Evolutionary conservation across 257 asterid genomes (phyloP), one percentile per base, ranked within the genome.

Genomic region (Jasminum sambac): DNA sequence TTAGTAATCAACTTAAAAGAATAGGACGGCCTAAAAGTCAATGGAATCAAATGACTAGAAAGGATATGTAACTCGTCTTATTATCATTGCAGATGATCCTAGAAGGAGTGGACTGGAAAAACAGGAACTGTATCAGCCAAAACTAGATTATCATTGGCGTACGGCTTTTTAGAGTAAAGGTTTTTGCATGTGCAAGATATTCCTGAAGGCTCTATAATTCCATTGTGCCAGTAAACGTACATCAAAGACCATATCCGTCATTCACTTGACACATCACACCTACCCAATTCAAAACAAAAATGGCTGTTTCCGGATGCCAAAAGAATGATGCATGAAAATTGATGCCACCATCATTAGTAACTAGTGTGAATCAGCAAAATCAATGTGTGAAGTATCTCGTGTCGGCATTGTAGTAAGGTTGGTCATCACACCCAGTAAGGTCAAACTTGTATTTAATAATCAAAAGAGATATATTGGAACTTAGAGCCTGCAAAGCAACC

Each of bases 361-460:
- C 30, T 42, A 61, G 46, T 61, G 52, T 14, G 62, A 19, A 60
- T 43, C 68, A 71, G 24, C 38, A 72, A 68, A 12, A 38, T 46
- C 48, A 23, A 61, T 24, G n/a, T 36, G 23, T 36, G 5, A 46
- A 9, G 36, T 63, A 50, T 64, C n/a, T 37, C 30, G n/a, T 17
- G 10, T 69, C 65, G 26, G 65, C 5, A 64, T 30, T 14, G 64
- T 36, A 63, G 67, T 65, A 69, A 59, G 74, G 48, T 70, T 14
- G 30, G 62, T 74, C 74, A 64, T 73, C 63, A 63, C 63, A 62
- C 48, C 26, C 21, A 36, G 59, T 66, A 72, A 50, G 44, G 25
- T 25, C 13, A 79, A 36, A 70, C 68, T 70, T 63, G 72, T 78
- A 62, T 38, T 72, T 21, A 58, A 52, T 23, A 34, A 67, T 65